Conservation (phyloP, 495 filamentous ascomycete genomes). For the Penicillium malachiteum region DNA sequence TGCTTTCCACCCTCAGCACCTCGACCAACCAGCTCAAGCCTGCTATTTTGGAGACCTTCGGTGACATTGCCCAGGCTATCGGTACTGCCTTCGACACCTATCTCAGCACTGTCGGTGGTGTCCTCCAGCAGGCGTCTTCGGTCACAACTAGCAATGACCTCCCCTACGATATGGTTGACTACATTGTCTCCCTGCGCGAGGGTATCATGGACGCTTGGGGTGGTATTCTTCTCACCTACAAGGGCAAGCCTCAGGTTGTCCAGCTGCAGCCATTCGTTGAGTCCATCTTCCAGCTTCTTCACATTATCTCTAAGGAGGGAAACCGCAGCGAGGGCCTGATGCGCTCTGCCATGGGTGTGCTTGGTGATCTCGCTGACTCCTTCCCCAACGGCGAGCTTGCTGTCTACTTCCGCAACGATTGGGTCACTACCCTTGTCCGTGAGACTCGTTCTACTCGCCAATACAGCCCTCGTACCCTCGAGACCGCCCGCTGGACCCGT, state of each 20-base stretch:
- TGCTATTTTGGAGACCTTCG: constrained; percentile 95
- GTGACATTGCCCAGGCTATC: constrained; percentile 96
- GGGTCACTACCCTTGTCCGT: constrained; percentile 82
- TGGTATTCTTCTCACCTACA: constrained; percentile 91
- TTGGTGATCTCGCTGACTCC: constrained; percentile 87
- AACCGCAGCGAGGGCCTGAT: constrained; percentile 90
- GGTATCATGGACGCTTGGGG: constrained; percentile 99
- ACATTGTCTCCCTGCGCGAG: constrained; percentile 89
- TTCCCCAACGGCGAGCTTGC: constrained; percentile 88
- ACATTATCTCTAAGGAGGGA: constrained; percentile 72
- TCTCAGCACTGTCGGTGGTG: constrained; percentile 84
- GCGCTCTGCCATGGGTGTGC: constrained; percentile 88
- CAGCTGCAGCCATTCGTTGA: constrained; percentile 74
- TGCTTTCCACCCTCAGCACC: constrained; percentile 78
- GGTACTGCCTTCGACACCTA: constrained; percentile 90
- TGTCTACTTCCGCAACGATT: constrained; percentile 82
- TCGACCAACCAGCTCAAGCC: constrained; percentile 97
- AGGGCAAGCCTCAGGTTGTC: constrained; percentile 58
- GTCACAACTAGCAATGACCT: constrained; percentile 71
- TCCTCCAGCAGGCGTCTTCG: constrained; percentile 85
- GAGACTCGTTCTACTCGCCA: constrained; percentile 84
- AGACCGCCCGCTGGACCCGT: constrained; percentile 94
- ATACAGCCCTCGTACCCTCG: constrained; percentile 76
- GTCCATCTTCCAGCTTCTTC: constrained; percentile 85
- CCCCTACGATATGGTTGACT: constrained; percentile 89